Evolutionary conservation across 805 yeast genomes (phyloP).

Genomic region (Saturnispora serradocipensis): DNA sequence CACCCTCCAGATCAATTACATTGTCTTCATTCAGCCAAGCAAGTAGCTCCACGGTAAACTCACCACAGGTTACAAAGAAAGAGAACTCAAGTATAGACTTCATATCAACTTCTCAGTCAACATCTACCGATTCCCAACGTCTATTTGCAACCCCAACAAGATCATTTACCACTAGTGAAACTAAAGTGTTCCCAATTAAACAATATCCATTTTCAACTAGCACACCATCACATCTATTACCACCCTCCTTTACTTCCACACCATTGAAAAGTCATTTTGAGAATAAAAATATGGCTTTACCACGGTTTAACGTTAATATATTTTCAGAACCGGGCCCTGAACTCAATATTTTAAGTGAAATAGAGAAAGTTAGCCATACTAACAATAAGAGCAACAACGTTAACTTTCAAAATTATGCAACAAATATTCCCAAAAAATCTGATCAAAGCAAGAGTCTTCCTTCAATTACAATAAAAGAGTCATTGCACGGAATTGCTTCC

Average conservation of each 20-base stretch:
- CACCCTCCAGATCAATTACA: neutral
- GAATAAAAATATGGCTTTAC: neutral
- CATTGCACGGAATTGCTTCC: neutral
- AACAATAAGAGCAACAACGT: neutral
- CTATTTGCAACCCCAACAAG: constrained; percentile 1
- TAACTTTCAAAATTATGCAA: neutral
- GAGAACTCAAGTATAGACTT: neutral
- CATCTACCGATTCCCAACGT: neutral
- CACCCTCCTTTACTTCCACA: neutral
- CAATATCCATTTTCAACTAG: neutral
- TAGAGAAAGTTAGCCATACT: neutral
- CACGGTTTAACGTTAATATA: neutral
- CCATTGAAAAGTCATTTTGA: neutral
- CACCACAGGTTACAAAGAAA: neutral
- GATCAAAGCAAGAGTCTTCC: neutral
- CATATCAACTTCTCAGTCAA: neutral
- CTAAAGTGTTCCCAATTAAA: neutral
- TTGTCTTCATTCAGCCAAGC: neutral
- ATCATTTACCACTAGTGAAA: neutral
- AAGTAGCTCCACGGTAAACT: neutral
- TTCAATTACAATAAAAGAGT: neutral
- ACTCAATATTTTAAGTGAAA: neutral
- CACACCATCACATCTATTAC: neutral
- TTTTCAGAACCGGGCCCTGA: neutral
- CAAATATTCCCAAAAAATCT: neutral